These are phyloP conservation scores for Hortaea werneckii DNA, from an alignment of 2,329 filamentous ascomycete genomes.

Conservation along the genomic window DNA sequence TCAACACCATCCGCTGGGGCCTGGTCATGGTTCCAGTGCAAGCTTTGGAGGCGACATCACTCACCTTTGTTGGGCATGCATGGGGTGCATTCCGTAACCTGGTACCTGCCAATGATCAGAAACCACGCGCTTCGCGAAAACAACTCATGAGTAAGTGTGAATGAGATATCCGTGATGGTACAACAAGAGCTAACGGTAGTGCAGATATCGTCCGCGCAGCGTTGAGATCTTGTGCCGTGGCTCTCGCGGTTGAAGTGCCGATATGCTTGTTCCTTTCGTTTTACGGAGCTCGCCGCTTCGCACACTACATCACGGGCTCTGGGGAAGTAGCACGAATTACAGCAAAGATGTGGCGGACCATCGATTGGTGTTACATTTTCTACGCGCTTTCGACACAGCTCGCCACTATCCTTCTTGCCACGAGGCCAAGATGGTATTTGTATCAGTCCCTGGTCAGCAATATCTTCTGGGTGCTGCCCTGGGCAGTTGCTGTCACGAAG, in stretches of 20 bases:
- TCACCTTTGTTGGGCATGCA: slow-evolving; percentile 55
- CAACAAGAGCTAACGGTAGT: neutral
- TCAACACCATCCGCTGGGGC: slow-evolving; percentile 65
- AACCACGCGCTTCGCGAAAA: slow-evolving; percentile 7
- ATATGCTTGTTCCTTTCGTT: slow-evolving; percentile 52
- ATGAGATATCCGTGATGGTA: neutral
- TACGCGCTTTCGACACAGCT: slow-evolving; percentile 58
- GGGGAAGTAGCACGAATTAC: slow-evolving; percentile 50
- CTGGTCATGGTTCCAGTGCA: slow-evolving; percentile 64
- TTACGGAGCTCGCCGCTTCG: slow-evolving; percentile 49
- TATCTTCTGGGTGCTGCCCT: slow-evolving; percentile 57
- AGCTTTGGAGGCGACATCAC: slow-evolving; percentile 53
- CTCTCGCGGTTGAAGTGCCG: slow-evolving; percentile 50
- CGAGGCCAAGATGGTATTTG: slow-evolving; percentile 56
- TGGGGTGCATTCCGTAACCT: slow-evolving; percentile 47
- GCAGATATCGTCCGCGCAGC: slow-evolving; percentile 43
- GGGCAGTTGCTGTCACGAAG: slow-evolving; percentile 53
- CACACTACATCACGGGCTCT: slow-evolving; percentile 50
- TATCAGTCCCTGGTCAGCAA: slow-evolving; percentile 58
- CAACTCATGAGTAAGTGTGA: slow-evolving; percentile 8
- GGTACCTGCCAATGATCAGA: slow-evolving; percentile 20
- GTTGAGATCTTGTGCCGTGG: slow-evolving; percentile 42
- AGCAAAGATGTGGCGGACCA: slow-evolving; percentile 53
- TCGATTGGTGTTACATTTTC: slow-evolving; percentile 55
- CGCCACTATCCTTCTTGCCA: slow-evolving; percentile 54